Percentiles rank a stretch among this genome's conserved stretches.
phyloP scores from a whole-genome alignment of 768 basidiomycete genomes.

The Dictyophora rubrovolvata region DNA sequence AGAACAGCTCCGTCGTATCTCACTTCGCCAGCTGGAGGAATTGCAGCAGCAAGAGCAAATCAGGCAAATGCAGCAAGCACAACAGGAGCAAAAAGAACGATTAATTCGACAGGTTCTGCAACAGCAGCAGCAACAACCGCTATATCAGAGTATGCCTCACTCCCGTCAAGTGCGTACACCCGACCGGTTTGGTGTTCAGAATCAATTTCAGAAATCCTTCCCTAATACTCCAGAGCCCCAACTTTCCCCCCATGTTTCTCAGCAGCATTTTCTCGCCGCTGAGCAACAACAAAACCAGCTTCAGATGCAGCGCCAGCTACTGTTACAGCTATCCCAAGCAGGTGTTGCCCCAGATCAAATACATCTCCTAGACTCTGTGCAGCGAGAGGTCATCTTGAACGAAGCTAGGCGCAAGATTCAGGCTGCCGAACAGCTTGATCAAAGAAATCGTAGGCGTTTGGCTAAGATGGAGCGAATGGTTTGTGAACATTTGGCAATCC shows the following conservation, averaged over 20 bases:
- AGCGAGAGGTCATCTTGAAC: conserved; percentile 48
- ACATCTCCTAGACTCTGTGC: conserved; percentile 10
- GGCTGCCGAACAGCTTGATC: conserved; percentile 80
- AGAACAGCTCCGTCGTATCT: neutral
- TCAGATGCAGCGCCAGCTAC: conserved; percentile 63
- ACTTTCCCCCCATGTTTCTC: conserved; percentile 57
- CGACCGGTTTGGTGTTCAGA: conserved; percentile 35
- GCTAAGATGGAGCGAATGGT: conserved; percentile 88
- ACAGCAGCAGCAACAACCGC: conserved; percentile 17
- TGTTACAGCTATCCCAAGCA: conserved; percentile 66
- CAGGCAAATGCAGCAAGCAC: conserved; percentile 19
- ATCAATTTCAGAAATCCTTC: conserved; percentile 24
- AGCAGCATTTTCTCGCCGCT: conserved; percentile 15
- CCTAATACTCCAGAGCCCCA: conserved; percentile 16
- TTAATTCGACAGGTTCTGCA: conserved; percentile 13
- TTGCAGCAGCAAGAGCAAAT: conserved; percentile 18
- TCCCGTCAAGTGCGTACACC: conserved; percentile 26
- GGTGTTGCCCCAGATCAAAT: conserved; percentile 53
- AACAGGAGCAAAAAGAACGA: conserved; percentile 8
- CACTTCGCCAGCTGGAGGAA: conserved; percentile 1
- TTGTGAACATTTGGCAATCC: conserved; percentile 13
- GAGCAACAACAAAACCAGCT: conserved; percentile 46
- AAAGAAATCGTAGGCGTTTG: conserved; percentile 64
- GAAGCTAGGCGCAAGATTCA: conserved; percentile 86
- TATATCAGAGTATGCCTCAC: conserved; percentile 32